Conservation (phyloP, 371 early-diverging fungal genomes). For the Mucor velutinosus region DNA sequence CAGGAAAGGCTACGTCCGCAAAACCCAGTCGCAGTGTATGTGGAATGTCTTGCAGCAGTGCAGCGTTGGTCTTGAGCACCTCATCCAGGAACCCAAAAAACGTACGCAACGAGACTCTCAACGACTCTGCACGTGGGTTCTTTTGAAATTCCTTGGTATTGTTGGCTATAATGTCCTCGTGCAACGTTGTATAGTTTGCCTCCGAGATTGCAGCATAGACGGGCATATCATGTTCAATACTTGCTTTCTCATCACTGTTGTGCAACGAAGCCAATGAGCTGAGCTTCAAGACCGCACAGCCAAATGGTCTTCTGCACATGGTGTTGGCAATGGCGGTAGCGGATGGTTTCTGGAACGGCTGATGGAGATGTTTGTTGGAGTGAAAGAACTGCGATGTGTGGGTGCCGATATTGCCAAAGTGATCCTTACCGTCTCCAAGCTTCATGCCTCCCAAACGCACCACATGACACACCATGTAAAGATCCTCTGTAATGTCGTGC, state of each 20-base stretch:
- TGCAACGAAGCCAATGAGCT: constrained; percentile 36
- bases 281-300: constrained; percentile 65
- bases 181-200: constrained; percentile 53
- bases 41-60: constrained; percentile 48
- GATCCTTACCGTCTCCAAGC: constrained; percentile 53
- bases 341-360: background rate
- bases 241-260: constrained; percentile 5
- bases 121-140: constrained; percentile 53
- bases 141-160: constrained; percentile 52
- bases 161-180: constrained; percentile 63
- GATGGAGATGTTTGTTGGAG: constrained; percentile 8
- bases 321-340: background rate
- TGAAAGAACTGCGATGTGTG: constrained; percentile 16
- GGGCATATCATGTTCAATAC: constrained; percentile 55
- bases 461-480: constrained; percentile 68
- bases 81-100: constrained; percentile 53
- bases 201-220: constrained; percentile 62
- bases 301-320: constrained; percentile 62
- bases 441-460: constrained; percentile 68
- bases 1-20: constrained; percentile 69
- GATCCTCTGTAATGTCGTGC: constrained; percentile 53
- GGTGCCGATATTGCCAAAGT: constrained; percentile 12
- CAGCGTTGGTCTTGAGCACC: constrained; percentile 51
- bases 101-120: constrained; percentile 56
- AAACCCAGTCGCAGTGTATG: constrained; percentile 64